Percentiles rank a stretch among this genome's conserved stretches.
Conservation (phyloP, 139 green algal genomes). For the Chlorella sp. region DNA sequence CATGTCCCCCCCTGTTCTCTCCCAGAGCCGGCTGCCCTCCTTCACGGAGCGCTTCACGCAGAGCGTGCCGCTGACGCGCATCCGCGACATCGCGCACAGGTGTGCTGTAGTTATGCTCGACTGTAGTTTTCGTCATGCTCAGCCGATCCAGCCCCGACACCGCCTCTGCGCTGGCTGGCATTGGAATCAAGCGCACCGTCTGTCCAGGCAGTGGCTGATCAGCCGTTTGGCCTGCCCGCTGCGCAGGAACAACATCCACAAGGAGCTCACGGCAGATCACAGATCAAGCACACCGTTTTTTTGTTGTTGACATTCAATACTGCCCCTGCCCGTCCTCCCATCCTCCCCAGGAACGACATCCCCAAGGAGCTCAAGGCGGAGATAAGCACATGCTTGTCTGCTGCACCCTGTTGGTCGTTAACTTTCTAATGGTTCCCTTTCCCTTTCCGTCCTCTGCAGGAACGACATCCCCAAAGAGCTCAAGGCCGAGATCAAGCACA, state of each 20-base stretch:
- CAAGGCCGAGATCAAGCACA: conserved; percentile 99
- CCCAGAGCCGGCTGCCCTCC: conserved; percentile 81
- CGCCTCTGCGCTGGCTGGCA: no score
- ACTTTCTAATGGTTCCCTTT: no score
- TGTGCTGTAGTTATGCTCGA: not conserved
- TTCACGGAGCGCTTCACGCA: conserved; percentile 91
- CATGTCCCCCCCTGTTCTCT: not conserved
- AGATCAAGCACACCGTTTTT: not conserved
- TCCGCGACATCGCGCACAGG: conserved; percentile 96
- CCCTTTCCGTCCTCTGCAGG: conserved; percentile 40
- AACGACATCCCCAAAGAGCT: conserved; percentile 82
- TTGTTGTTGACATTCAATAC: not conserved
- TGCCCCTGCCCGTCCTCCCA: not conserved
- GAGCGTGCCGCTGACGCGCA: conserved; percentile 91
- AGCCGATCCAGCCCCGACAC: no score
- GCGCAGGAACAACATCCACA: not conserved
- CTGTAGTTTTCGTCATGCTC: not conserved
- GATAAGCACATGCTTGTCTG: not conserved
- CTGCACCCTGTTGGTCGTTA: not conserved
- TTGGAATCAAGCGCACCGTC: no score
- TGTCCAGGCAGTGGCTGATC: no score
- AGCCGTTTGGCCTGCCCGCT: not conserved
- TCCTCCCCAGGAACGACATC: not conserved
- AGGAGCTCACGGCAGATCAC: not conserved
- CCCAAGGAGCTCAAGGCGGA: not conserved